Conservation (phyloP, 2,329 filamentous ascomycete genomes). For the Ophiostoma sp. region DNA sequence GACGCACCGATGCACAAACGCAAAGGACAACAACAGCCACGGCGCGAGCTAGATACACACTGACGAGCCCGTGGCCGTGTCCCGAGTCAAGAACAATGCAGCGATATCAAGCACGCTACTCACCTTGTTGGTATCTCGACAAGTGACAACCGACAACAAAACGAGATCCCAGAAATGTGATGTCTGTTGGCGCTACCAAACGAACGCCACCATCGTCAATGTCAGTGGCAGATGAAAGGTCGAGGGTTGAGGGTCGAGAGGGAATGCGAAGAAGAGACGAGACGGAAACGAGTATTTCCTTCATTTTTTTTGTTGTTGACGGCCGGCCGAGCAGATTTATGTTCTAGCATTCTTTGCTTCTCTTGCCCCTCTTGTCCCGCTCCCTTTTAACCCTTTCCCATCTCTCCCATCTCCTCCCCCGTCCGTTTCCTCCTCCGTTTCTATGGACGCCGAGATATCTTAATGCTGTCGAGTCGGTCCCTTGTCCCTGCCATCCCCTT, state of each 20-base stretch:
- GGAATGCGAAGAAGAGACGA: neutral
- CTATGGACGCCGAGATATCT: neutral
- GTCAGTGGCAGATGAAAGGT: neutral
- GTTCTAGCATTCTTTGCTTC: neutral
- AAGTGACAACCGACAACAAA: neutral
- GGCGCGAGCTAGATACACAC: neutral
- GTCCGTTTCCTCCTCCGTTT: neutral
- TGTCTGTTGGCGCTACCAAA: neutral
- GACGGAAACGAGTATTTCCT: constrained; percentile 7
- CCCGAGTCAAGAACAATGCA: neutral
- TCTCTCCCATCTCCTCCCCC: neutral
- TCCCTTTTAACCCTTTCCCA: neutral
- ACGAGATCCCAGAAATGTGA: neutral
- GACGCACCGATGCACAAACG: neutral
- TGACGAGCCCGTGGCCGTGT: neutral
- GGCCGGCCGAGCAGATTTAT: neutral
- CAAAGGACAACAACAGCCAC: neutral
- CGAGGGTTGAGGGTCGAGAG: neutral
- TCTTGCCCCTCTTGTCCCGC: no score
- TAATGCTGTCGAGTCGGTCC: neutral
- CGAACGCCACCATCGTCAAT: neutral
- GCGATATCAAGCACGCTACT: neutral
- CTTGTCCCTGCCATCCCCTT: neutral
- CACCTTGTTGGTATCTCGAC: neutral
- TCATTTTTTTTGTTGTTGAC: no score